Percentiles rank a stretch among this genome's conserved stretches.
phyloP scores from a whole-genome alignment of 179 eudicot species.

The Gypsophila paniculata region DNA sequence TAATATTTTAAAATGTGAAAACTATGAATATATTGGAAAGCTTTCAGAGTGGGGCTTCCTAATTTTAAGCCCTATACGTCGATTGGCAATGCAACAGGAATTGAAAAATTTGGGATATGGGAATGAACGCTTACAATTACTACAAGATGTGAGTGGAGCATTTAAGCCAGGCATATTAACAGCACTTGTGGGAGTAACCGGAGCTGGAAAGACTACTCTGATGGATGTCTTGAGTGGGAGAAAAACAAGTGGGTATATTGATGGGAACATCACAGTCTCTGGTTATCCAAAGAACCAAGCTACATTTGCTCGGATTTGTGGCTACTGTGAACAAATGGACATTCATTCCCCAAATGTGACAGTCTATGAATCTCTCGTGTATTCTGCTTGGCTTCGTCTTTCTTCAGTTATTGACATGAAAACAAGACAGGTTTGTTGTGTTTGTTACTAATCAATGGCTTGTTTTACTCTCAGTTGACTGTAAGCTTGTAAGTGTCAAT shows the following conservation, averaged over 20 bases:
- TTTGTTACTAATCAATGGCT: background rate
- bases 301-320: slow-evolving; percentile 75
- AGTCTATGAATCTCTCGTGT: slow-evolving; percentile 72
- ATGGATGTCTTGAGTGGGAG: slow-evolving; percentile 87
- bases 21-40: too few relatives aligned
- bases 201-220: slow-evolving; percentile 84
- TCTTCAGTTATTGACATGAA: slow-evolving; percentile 41
- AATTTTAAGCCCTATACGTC: background rate
- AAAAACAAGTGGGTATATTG: slow-evolving; percentile 67
- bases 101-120: slow-evolving; percentile 58
- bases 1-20: too few relatives aligned
- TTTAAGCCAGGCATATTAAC: slow-evolving; percentile 77
- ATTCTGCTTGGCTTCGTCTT: slow-evolving; percentile 83
- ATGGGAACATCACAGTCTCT: slow-evolving; percentile 63
- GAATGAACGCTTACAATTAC: slow-evolving; percentile 56
- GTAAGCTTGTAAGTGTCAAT: background rate
- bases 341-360: slow-evolving; percentile 80
- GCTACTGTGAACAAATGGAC: slow-evolving; percentile 80
- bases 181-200: slow-evolving; percentile 82
- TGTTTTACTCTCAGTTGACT: background rate
- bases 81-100: slow-evolving; percentile 41
- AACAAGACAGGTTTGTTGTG: slow-evolving; percentile 41
- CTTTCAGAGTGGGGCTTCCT: too few relatives aligned
- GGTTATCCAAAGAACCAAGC: slow-evolving; percentile 76
- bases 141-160: slow-evolving; percentile 74